Evolutionary conservation across 169 alveolate genomes (phyloP).

Genomic region (Theileria sp.): DNA sequence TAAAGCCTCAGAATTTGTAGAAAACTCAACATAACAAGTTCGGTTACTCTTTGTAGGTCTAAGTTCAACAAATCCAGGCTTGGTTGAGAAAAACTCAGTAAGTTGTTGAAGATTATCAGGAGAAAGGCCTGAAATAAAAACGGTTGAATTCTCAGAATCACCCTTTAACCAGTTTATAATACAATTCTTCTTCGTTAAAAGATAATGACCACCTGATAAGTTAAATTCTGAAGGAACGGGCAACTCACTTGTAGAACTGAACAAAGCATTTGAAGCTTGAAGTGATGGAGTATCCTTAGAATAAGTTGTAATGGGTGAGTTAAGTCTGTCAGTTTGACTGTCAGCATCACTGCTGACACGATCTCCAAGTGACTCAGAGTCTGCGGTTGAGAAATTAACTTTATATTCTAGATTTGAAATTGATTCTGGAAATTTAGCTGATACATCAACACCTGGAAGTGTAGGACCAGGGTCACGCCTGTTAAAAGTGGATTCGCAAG

Average conservation of each 20-base stretch:
- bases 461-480: background rate
- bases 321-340: background rate
- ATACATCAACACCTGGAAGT: background rate
- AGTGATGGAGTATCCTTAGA: background rate
- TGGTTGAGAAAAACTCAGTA: constrained; percentile 12
- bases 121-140: constrained; percentile 31
- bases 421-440: background rate
- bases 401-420: background rate
- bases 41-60: constrained; percentile 24
- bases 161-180: constrained; percentile 36
- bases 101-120: constrained; percentile 7
- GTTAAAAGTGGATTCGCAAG: background rate
- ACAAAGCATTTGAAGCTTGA: background rate
- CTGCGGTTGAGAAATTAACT: constrained; percentile 6
- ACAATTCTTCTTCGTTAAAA: background rate
- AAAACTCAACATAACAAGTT: constrained; percentile 65
- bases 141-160: constrained; percentile 24
- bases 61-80: constrained; percentile 38
- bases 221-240: background rate
- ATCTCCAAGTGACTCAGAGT: constrained; percentile 1
- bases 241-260: background rate
- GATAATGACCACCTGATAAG: constrained; percentile 6
- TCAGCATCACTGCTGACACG: constrained; percentile 4
- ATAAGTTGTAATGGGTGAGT: background rate
- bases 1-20: constrained; percentile 56